Evolutionary conservation across 225 moss, liverwort and hornwort species (phyloP).

Genomic region (Polytrichum formosum): DNA sequence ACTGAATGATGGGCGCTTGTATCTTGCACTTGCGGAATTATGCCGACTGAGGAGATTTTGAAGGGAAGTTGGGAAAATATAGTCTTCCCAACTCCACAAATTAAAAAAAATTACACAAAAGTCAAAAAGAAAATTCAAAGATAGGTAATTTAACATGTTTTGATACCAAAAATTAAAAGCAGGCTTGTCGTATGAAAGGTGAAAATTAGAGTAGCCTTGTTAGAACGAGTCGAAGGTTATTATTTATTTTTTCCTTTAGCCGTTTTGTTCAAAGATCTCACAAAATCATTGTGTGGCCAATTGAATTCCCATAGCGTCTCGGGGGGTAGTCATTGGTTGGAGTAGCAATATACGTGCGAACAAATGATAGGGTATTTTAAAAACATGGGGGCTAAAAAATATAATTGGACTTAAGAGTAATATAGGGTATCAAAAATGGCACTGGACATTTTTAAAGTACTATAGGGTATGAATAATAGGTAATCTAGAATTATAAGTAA

Average conservation of each 20-base stretch:
- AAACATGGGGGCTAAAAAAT: too few species aligned
- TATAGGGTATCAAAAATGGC: too few species aligned
- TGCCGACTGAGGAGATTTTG: conserved; percentile 5
- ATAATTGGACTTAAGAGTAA: too few species aligned
- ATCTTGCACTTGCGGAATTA: conserved; percentile 15
- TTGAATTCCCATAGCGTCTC: conserved; percentile 40
- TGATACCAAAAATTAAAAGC: conserved; percentile 47
- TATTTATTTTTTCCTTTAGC: conserved; percentile 40
- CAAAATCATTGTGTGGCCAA: conserved; percentile 71
- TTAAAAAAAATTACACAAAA: conserved; percentile 27
- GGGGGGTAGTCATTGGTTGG: too few species aligned
- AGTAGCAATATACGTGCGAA: too few species aligned
- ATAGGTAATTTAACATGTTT: conserved; percentile 27
- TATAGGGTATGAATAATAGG: too few species aligned
- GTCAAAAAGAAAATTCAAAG: conserved; percentile 8
- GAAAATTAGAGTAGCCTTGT: conserved; percentile 18
- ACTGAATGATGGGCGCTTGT: conserved; percentile 31
- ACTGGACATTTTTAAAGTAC: too few species aligned
- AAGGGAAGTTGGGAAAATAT: conserved; percentile 23
- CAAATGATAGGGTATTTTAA: too few species aligned
- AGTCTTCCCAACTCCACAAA: too few species aligned
- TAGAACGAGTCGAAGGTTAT: conserved; percentile 23
- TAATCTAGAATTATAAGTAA: too few species aligned
- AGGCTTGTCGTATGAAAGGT: conserved; percentile 26
- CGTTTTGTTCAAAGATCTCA: conserved; percentile 75